Conservation (phyloP, 2,329 filamentous ascomycete genomes). For the Monosporascus sp. region DNA sequence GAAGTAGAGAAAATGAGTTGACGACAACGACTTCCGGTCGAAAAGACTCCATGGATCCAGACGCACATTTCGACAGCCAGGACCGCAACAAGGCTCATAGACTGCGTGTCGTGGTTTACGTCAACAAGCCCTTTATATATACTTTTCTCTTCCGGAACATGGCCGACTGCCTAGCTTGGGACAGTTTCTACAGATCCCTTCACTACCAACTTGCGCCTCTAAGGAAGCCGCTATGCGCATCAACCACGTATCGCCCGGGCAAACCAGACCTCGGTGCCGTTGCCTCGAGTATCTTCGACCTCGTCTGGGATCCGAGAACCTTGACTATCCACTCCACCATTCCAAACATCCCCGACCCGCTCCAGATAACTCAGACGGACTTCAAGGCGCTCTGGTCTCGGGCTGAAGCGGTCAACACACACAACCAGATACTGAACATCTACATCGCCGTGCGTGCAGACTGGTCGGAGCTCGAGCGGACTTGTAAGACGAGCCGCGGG, state of each 20-base stretch:
- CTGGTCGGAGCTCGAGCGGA: constrained; percentile 49
- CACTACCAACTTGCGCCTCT: constrained; percentile 57
- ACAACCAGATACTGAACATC: constrained; percentile 57
- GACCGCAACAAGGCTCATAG: constrained; percentile 50
- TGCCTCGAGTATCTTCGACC: constrained; percentile 49
- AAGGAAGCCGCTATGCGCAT: constrained; percentile 49
- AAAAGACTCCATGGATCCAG: constrained; percentile 13
- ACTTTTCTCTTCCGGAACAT: constrained; percentile 64
- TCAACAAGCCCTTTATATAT: constrained; percentile 71
- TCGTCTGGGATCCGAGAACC: constrained; percentile 55
- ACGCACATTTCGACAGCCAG: constrained; percentile 36
- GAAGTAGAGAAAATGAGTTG: constrained; percentile 31
- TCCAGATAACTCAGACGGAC: constrained; percentile 15
- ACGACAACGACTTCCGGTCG: constrained; percentile 8
- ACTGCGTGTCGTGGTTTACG: constrained; percentile 67
- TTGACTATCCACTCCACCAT: constrained; percentile 58
- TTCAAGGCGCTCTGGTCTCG: constrained; percentile 46
- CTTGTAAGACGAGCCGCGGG: constrained; percentile 60
- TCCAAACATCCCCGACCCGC: constrained; percentile 57
- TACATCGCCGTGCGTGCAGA: constrained; percentile 41
- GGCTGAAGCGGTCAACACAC: constrained; percentile 59
- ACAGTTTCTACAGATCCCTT: constrained; percentile 53
- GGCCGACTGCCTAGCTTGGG: constrained; percentile 52
- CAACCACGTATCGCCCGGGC: constrained; percentile 52
- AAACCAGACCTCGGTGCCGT: constrained; percentile 34